Evolutionary conservation across 345 rosid genomes (phyloP).

Genomic region (Cardamine occulta): DNA sequence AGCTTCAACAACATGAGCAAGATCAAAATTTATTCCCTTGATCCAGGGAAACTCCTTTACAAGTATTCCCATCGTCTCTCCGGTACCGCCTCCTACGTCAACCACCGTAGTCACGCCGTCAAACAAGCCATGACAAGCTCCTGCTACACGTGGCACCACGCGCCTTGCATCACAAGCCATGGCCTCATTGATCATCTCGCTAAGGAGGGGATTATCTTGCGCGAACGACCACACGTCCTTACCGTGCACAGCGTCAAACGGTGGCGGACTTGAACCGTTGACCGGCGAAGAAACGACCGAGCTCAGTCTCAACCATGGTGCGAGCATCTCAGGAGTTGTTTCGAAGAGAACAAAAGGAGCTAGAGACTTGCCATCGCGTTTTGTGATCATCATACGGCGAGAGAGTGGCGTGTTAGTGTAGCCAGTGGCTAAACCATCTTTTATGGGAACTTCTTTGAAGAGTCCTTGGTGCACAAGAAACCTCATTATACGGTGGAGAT

Average conservation of each 20-base stretch:
- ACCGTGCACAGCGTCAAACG: conserved; percentile 60
- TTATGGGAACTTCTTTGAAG: conserved; percentile 48
- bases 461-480: conserved; percentile 57
- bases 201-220: conserved; percentile 45
- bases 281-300: conserved; percentile 39
- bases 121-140: conserved; percentile 56
- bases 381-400: conserved; percentile 49
- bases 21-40: conserved; percentile 70
- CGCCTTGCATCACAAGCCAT: conserved; percentile 68
- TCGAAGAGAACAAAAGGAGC: conserved; percentile 53
- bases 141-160: conserved; percentile 44
- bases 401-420: conserved; percentile 65
- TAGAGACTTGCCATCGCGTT: conserved; percentile 47
- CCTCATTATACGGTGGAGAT: conserved; percentile 66
- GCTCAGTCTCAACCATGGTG: conserved; percentile 64
- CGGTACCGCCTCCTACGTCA: conserved; percentile 78
- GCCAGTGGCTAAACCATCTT: conserved; percentile 34
- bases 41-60: conserved; percentile 66
- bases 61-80: conserved; percentile 55
- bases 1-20: conserved; percentile 62
- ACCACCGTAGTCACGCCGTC: conserved; percentile 60
- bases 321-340: conserved; percentile 56
- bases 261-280: conserved; percentile 22
- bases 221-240: conserved; percentile 56
- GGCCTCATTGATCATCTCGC: conserved; percentile 55